Base-by-base conservation (phyloP, 2,329 filamentous ascomycete species). In the Stemphylium beticola region DNA sequence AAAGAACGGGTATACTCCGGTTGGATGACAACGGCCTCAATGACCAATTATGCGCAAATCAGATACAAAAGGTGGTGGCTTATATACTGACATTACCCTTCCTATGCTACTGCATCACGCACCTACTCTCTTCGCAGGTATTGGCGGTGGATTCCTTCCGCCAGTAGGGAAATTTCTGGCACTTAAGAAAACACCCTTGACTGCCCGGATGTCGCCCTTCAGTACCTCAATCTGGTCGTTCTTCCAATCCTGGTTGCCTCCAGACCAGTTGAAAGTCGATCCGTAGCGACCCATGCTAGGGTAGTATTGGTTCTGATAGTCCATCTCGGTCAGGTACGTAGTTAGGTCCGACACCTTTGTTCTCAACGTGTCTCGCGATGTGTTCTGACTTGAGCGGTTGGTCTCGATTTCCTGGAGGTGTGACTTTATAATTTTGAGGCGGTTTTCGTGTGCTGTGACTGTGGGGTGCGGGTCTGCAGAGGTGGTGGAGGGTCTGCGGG, bases 151-250 rank as follows among this genome's bases (percentile, higher is more conserved):
- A 41, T 43, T 62, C 48, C 61, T 64, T 1, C 69, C 67, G 8
- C 70, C 71, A 43, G 65, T 64, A 3, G 73, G 88, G 62, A 93
- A 93, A 65, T 85, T 90, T 66, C 88, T 85, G 4, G 90, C 85
- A 67, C 86, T 91, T 51, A 96, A 74, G 62, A 95, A 78, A 10
- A 91, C 84, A 1, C 91, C 91, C 78, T 96, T 96, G 37, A 95
- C 85, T 52, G 89, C 83, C 60, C 91, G 80, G 46, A 96, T 93
- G 57, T 88, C 90, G 60, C 86, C 86, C 76, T 90, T 90, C 17
- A 90, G 81, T 69, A 84, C 86, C 59, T 85, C 85, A 65, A 92
- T 87, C 75, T 90, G 88, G 74, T 93, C 90, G 22, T 83, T 79
- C 61, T 82, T 57, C 86, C 83, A 26, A 83, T 50, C 17, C 20